phyloP scores from a whole-genome alignment of 352 stramenopile species.

The Phytophthora hibernalis region DNA sequence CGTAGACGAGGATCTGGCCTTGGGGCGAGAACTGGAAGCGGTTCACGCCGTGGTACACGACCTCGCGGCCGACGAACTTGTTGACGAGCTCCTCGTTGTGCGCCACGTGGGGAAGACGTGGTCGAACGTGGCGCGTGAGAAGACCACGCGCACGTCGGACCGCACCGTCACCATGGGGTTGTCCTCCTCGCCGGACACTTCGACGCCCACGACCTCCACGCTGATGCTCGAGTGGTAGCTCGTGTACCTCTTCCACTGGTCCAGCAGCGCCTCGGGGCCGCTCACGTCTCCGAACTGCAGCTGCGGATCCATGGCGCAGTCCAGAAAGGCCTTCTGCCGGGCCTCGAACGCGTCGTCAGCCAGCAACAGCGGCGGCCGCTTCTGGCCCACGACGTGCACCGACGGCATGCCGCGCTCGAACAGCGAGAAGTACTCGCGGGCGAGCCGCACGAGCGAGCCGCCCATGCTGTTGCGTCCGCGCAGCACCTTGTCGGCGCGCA shows the following conservation, averaged over 20 bases:
- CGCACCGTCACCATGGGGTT: conserved; percentile 54
- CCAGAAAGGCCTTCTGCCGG: conserved; percentile 45
- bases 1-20: conserved; percentile 58
- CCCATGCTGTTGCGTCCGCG: conserved; percentile 37
- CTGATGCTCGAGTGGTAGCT: conserved; percentile 41
- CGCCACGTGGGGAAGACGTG: conserved; percentile 64
- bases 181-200: conserved; percentile 50
- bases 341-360: conserved; percentile 19
- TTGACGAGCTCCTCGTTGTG: conserved; percentile 50
- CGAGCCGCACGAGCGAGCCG: conserved; percentile 53
- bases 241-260: conserved; percentile 58
- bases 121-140: conserved; percentile 59
- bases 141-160: conserved; percentile 54
- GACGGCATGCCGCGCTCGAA: conserved; percentile 55
- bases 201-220: conserved; percentile 46
- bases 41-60: conserved; percentile 61
- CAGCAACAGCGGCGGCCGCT: conserved; percentile 36
- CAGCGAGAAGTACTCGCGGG: conserved; percentile 56
- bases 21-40: conserved; percentile 57
- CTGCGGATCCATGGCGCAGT: conserved; percentile 46
- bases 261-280: conserved; percentile 39
- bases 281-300: conserved; percentile 37
- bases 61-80: conserved; percentile 52
- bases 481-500: conserved; percentile 53
- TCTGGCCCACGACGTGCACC: conserved; percentile 28